These are phyloP conservation scores for Cytospora paraplurivora DNA, from an alignment of 2,329 filamentous ascomycete species.

Conservation along the genomic window DNA sequence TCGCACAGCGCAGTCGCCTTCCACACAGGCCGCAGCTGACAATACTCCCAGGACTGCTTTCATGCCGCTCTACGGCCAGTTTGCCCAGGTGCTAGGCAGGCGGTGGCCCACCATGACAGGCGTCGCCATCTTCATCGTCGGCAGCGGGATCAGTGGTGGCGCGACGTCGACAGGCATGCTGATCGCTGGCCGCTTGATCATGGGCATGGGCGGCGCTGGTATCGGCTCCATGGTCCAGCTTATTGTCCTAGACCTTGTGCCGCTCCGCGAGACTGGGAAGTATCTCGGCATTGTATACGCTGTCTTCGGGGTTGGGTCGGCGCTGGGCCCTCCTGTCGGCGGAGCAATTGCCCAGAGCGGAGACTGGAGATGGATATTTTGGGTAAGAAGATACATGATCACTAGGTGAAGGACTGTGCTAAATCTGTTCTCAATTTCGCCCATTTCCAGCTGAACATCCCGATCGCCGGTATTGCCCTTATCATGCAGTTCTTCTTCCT, in stretches of 20 bases:
- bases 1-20: too few relatives aligned
- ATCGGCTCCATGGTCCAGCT: not conserved
- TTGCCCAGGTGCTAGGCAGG: too few relatives aligned
- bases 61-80: too few relatives aligned
- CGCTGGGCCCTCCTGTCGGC: constrained; percentile 5
- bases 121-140: constrained; percentile 47
- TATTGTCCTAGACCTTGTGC: not conserved
- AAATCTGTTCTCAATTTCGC: too few relatives aligned
- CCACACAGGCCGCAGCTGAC: too few relatives aligned
- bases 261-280: not conserved
- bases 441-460: constrained; percentile 40
- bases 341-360: too few relatives aligned
- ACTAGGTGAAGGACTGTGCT: too few relatives aligned
- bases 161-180: constrained; percentile 42
- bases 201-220: constrained; percentile 38
- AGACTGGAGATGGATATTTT: too few relatives aligned
- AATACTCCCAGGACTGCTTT: too few relatives aligned
- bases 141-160: constrained; percentile 46
- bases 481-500: constrained; percentile 35
- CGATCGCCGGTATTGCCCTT: constrained; percentile 34
- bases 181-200: constrained; percentile 42
- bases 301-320: constrained; percentile 35
- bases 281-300: constrained; percentile 36
- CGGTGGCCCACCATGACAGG: too few relatives aligned
- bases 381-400: too few relatives aligned